These are phyloP conservation scores for Obba rivulosa DNA, from an alignment of 768 basidiomycete genomes.

Conservation along the genomic window DNA sequence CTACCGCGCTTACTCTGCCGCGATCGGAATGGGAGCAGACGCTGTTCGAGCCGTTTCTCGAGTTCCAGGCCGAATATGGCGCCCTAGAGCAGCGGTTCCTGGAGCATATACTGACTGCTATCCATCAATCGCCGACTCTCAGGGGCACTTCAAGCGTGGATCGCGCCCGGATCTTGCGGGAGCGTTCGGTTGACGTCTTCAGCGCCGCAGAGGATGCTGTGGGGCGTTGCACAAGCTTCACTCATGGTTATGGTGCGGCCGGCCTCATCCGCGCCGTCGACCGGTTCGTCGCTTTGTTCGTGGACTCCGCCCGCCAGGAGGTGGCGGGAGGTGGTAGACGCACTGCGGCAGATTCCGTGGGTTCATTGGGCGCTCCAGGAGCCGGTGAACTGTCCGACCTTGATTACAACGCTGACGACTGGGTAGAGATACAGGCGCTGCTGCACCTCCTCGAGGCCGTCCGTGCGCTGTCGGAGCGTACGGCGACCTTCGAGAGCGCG, in stretches of 20 bases:
- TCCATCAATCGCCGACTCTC: constrained; percentile 32
- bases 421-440: constrained; percentile 78
- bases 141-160: constrained; percentile 25
- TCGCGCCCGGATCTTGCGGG: constrained; percentile 62
- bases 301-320: constrained; percentile 56
- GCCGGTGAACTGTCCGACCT: constrained; percentile 61
- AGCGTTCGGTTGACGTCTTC: constrained; percentile 72
- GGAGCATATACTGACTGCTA: constrained; percentile 48
- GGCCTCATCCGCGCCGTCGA: constrained; percentile 76
- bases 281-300: constrained; percentile 62
- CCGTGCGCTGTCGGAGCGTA: constrained; percentile 63
- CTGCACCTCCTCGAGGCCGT: constrained; percentile 83
- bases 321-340: constrained; percentile 26
- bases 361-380: constrained; percentile 23
- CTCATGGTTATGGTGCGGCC: constrained; percentile 81
- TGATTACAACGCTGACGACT: constrained; percentile 85
- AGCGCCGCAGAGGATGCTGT: constrained; percentile 76
- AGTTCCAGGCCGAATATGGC: constrained; percentile 83
- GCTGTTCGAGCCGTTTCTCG: constrained; percentile 91
- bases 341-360: neutral
- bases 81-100: constrained; percentile 70
- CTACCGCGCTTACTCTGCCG: constrained; percentile 5
- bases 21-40: constrained; percentile 78
- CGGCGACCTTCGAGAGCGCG: constrained; percentile 65
- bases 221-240: constrained; percentile 69